Base-by-base conservation (phyloP, 2,329 filamentous ascomycete genomes). In the Hortaea sp. region DNA sequence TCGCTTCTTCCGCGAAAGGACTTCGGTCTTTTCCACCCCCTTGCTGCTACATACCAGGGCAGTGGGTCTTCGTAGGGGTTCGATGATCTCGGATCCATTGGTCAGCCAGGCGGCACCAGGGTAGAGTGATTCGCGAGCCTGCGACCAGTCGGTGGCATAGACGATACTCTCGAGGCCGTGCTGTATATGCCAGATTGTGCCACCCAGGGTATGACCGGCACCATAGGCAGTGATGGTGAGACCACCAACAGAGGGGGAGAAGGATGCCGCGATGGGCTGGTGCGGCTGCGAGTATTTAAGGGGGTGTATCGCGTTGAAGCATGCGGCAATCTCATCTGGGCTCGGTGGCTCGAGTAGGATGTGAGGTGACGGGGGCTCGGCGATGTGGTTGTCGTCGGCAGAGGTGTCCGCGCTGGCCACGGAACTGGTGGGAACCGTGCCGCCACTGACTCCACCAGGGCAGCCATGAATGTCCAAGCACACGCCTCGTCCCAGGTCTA, bases 171-270 rank as follows among this genome's bases (percentile, higher is more conserved):
- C 92, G 62, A 95, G 77, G 0, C 89, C 88, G 69, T 97, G 88
- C 60, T 97, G 90, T 53, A 98, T 89, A 60, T 97, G 90, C 92
- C 92, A 98, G 71, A 98, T 95, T 27, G 92, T 97, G 46, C 92
- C 92, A 64, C 92, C 92, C 0, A 97, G 77, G 0, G 90, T 95
- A 63, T 95, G 90, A 53, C 92, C 92, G 6, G 92, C 88, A 67
- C 94, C 94, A 69, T 97, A 97, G 0, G 92, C 92, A 1, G 92
- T 98, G 54, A 98, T 86, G 2, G 88, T 95, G 12, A 98, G 78
- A 4, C 89, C 89, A 56, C 92, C 89, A 11, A 95, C 73, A 1
- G 90, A 85, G 4, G 89, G 88, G 2, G 88, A 94, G 61, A 88
- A 94, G 1, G 88, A 84, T 5, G 88, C 92, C 0, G 85, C 80